Percentiles rank a stretch among this genome's conserved stretches.
phyloP scores from a whole-genome alignment of 345 rosid species.

The Fremontodendron californicum region DNA sequence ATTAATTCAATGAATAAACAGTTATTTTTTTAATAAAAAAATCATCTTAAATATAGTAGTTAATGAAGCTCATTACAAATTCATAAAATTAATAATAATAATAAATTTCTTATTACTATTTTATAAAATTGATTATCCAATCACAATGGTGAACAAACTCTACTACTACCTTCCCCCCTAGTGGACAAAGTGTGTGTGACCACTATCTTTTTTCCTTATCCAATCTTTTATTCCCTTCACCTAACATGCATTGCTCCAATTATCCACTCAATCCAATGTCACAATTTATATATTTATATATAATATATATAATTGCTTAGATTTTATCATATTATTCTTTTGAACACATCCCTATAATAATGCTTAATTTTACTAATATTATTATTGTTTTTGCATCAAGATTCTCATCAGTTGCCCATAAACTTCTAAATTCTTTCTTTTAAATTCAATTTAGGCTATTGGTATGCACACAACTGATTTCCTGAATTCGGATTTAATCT shows the following conservation, averaged over 20 bases:
- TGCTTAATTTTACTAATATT: slow-evolving; percentile 24
- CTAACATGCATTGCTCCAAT: slow-evolving; percentile 34
- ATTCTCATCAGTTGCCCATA: slow-evolving; percentile 19
- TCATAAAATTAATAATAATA: too few species aligned
- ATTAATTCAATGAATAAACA: background rate
- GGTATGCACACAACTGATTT: background rate
- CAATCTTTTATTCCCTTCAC: slow-evolving; percentile 13
- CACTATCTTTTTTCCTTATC: slow-evolving; percentile 18
- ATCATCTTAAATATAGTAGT: background rate
- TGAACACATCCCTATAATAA: slow-evolving; percentile 31
- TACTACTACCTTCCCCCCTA: background rate
- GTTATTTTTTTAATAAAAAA: too few species aligned
- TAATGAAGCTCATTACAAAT: background rate
- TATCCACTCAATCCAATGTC: slow-evolving; percentile 15
- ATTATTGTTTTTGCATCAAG: slow-evolving; percentile 20
- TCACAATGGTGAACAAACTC: slow-evolving; percentile 7
- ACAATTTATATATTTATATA: background rate
- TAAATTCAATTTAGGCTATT: background rate
- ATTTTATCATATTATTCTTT: slow-evolving; percentile 14
- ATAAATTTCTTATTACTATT: background rate
- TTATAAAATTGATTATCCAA: slow-evolving; percentile 9
- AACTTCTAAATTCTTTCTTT: background rate
- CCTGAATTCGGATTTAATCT: too few species aligned
- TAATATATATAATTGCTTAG: background rate
- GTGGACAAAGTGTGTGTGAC: slow-evolving; percentile 27